A percentile compares a stretch with the other conserved stretches of the same genome.
Evolutionary conservation across 208 protist genomes (phyloP).

Genomic region (Leishmania gerbilli): DNA sequence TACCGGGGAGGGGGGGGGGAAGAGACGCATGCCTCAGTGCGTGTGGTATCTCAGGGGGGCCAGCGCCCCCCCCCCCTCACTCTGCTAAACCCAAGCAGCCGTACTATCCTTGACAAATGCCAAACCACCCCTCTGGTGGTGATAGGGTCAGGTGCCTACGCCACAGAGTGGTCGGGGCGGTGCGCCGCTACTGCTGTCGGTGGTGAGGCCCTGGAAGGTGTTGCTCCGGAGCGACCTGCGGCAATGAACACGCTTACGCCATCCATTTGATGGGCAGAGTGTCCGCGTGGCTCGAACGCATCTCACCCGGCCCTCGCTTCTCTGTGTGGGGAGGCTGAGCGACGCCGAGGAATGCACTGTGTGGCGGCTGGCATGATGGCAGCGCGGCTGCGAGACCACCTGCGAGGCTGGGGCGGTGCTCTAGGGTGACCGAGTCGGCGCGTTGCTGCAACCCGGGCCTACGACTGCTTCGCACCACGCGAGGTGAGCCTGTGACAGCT

Average conservation of each 20-base stretch:
- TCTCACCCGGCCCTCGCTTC: not conserved
- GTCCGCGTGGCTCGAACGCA: not conserved
- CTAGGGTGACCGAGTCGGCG: too few species aligned
- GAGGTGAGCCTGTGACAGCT: too few species aligned
- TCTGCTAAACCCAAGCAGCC: not conserved
- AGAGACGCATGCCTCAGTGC: too few species aligned
- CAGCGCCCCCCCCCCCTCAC: too few species aligned
- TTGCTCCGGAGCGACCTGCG: not conserved
- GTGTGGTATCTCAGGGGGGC: too few species aligned
- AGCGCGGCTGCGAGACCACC: too few species aligned
- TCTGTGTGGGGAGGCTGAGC: not conserved
- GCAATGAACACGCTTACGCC: not conserved
- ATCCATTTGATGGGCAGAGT: not conserved
- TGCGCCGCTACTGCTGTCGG: too few species aligned
- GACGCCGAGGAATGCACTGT: not conserved
- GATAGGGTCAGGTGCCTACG: not conserved
- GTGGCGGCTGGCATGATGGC: not conserved
- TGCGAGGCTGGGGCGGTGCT: not conserved
- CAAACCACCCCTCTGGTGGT: not conserved
- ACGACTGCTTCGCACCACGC: too few species aligned
- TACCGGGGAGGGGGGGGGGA: too few species aligned
- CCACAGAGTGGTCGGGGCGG: too few species aligned
- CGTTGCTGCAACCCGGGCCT: too few species aligned
- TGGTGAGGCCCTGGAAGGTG: too few species aligned
- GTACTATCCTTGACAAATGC: not conserved